Evolutionary conservation across 495 filamentous ascomycete species (phyloP).

Genomic region (Pseudomonodictys pantanalensis): DNA sequence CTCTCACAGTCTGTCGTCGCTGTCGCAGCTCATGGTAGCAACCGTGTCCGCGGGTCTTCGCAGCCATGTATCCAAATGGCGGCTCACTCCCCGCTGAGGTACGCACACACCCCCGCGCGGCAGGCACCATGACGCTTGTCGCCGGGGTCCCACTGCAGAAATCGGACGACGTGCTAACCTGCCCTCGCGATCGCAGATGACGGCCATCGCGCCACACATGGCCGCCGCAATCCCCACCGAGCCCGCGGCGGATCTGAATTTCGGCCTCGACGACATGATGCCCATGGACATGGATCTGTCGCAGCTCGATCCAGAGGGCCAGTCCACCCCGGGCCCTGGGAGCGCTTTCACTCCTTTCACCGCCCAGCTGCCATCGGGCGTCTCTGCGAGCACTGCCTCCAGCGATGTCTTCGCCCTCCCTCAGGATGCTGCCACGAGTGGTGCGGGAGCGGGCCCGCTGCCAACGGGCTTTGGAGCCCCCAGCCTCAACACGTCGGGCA

Average conservation of each 20-base stretch:
- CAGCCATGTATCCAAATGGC: constrained; percentile 30
- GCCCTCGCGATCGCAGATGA: constrained; percentile 12
- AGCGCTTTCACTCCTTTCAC: constrained; percentile 13
- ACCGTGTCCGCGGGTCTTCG: background rate
- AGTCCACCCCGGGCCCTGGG: constrained; percentile 5
- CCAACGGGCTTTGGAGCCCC: constrained; percentile 56
- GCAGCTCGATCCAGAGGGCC: constrained; percentile 25
- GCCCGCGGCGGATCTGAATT: background rate
- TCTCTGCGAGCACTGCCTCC: constrained; percentile 11
- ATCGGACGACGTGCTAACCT: constrained; percentile 18
- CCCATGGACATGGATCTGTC: constrained; percentile 39
- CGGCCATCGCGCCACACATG: constrained; percentile 16
- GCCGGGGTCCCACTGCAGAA: background rate
- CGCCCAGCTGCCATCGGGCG: constrained; percentile 22
- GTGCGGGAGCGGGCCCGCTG: constrained; percentile 55
- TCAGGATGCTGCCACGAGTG: constrained; percentile 42
- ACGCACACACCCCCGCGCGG: background rate
- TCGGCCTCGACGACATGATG: constrained; percentile 19
- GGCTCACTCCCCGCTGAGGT: constrained; percentile 29
- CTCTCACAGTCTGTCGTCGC: background rate
- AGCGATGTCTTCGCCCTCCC: constrained; percentile 29
- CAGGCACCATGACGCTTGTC: background rate
- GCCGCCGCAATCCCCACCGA: constrained; percentile 13
- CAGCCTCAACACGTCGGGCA: constrained; percentile 50
- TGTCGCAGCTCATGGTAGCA: constrained; percentile 2